These are phyloP conservation scores for Neonectria faginata DNA, from an alignment of 2,329 filamentous ascomycete species.

Conservation along the genomic window DNA sequence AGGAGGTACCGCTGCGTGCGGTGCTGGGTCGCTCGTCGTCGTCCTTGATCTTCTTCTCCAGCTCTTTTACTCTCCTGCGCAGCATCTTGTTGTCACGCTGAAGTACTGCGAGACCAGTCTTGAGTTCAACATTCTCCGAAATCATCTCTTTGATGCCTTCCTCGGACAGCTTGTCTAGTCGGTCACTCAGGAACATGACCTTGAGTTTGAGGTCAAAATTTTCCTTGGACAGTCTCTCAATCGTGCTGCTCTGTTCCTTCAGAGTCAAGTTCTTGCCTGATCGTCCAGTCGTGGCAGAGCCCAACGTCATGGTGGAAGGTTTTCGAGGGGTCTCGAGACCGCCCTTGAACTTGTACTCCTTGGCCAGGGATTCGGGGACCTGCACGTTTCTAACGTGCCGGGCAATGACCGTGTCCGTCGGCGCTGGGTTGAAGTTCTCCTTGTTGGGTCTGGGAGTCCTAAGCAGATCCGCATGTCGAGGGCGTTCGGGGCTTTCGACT, in stretches of 20 bases:
- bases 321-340: conserved; percentile 70
- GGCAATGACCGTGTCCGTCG: conserved; percentile 89
- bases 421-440: conserved; percentile 67
- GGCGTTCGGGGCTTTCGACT: conserved; percentile 56
- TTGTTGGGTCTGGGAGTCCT: conserved; percentile 76
- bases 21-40: conserved; percentile 73
- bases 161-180: conserved; percentile 91
- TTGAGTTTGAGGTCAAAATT: conserved; percentile 98
- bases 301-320: conserved; percentile 60
- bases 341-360: conserved; percentile 84
- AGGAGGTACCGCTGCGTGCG: conserved; percentile 66
- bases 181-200: conserved; percentile 95
- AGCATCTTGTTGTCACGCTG: conserved; percentile 91
- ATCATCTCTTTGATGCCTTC: conserved; percentile 99
- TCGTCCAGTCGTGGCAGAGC: conserved; percentile 62
- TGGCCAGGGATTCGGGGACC: conserved; percentile 87
- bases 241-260: conserved; percentile 97
- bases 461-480: conserved; percentile 61
- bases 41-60: conserved; percentile 82
- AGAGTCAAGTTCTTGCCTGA: conserved; percentile 82
- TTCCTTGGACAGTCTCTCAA: conserved; percentile 95
- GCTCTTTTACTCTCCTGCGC: conserved; percentile 82
- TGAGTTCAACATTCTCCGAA: conserved; percentile 94
- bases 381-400: conserved; percentile 91
- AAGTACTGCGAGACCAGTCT: conserved; percentile 87